Percentiles rank a stretch among this genome's conserved stretches.
These are phyloP conservation scores for Hypoxylon perforatum DNA, from an alignment of 495 filamentous ascomycete species.

Conservation along the genomic window DNA sequence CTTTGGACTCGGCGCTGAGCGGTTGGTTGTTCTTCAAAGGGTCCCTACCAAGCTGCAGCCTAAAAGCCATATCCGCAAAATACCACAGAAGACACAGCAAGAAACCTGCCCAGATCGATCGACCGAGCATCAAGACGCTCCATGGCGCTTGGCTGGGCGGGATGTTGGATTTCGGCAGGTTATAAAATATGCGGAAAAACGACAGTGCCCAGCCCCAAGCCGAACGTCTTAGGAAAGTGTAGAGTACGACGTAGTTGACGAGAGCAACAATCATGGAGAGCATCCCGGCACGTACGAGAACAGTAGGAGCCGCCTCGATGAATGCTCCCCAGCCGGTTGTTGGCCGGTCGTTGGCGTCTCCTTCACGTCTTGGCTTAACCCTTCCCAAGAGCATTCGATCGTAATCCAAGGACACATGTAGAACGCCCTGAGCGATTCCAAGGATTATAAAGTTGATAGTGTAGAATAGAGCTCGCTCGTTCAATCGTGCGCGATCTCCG, in stretches of 20 bases:
- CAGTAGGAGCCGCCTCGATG: slow-evolving; percentile 24
- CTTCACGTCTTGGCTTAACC: slow-evolving; percentile 41
- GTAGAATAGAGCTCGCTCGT: slow-evolving; percentile 88
- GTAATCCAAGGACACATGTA: slow-evolving; percentile 79
- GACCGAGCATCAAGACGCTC: slow-evolving; percentile 65
- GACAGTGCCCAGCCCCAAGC: slow-evolving; percentile 75
- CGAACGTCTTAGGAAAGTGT: slow-evolving; percentile 70
- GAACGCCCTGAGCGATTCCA: slow-evolving; percentile 72
- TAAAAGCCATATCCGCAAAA: slow-evolving; percentile 78
- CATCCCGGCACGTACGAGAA: slow-evolving; percentile 36
- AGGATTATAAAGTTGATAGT: slow-evolving; percentile 74
- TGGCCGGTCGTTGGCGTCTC: slow-evolving; percentile 21
- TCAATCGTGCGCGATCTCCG: slow-evolving; percentile 80
- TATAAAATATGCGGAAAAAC: slow-evolving; percentile 77
- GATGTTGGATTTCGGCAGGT: slow-evolving; percentile 74
- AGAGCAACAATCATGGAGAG: slow-evolving; percentile 56
- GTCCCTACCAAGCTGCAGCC: slow-evolving; percentile 77
- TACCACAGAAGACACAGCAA: slow-evolving; percentile 79
- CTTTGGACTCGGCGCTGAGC: slow-evolving; percentile 83
- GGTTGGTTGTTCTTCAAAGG: slow-evolving; percentile 85
- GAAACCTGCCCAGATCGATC: slow-evolving; percentile 71
- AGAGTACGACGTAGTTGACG: slow-evolving; percentile 66
- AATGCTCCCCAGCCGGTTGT: slow-evolving; percentile 18
- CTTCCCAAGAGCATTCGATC: slow-evolving; percentile 71
- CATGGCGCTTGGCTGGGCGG: slow-evolving; percentile 68